Conservation (phyloP, 2,329 filamentous ascomycete species). For the Xylariaceae sp. region DNA sequence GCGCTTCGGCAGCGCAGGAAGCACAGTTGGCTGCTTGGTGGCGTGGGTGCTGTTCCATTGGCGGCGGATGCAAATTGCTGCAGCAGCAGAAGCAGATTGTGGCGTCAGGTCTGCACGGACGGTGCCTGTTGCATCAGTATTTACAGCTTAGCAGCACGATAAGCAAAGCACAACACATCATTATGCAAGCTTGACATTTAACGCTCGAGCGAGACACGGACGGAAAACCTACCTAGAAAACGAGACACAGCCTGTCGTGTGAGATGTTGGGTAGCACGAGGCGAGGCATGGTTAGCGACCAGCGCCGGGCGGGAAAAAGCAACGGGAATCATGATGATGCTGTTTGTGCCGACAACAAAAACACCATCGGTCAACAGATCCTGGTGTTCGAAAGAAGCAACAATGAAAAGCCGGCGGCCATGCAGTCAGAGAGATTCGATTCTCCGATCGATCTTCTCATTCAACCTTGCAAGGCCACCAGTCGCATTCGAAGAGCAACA, state of each 20-base stretch:
- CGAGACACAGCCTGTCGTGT: slow-evolving; percentile 22
- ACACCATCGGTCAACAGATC: neutral
- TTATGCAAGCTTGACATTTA: no score
- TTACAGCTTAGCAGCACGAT: no score
- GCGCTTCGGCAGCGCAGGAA: slow-evolving; percentile 26
- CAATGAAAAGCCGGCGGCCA: slow-evolving; percentile 20
- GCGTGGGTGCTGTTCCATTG: slow-evolving; percentile 28
- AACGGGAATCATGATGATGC: slow-evolving; percentile 29
- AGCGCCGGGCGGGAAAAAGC: slow-evolving; percentile 27
- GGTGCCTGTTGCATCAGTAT: slow-evolving; percentile 25
- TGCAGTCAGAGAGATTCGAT: slow-evolving; percentile 19
- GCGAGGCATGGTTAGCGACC: slow-evolving; percentile 27
- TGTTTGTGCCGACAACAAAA: slow-evolving; percentile 13
- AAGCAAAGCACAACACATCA: no score
- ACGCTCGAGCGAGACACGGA: no score
- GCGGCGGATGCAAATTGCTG: slow-evolving; percentile 16
- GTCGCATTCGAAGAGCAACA: slow-evolving; percentile 11
- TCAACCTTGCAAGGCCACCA: slow-evolving; percentile 20
- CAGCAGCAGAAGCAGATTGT: slow-evolving; percentile 13
- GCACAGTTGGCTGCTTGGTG: slow-evolving; percentile 25
- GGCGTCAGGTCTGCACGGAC: slow-evolving; percentile 24
- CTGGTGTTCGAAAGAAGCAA: neutral
- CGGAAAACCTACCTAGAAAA: slow-evolving; percentile 31
- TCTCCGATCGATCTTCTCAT: slow-evolving; percentile 20
- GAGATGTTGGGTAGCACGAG: slow-evolving; percentile 25